Percentiles rank a stretch among this genome's conserved stretches.
phyloP scores from a whole-genome alignment of 2,329 filamentous ascomycete genomes.

The Elsinoe fawcettii region DNA sequence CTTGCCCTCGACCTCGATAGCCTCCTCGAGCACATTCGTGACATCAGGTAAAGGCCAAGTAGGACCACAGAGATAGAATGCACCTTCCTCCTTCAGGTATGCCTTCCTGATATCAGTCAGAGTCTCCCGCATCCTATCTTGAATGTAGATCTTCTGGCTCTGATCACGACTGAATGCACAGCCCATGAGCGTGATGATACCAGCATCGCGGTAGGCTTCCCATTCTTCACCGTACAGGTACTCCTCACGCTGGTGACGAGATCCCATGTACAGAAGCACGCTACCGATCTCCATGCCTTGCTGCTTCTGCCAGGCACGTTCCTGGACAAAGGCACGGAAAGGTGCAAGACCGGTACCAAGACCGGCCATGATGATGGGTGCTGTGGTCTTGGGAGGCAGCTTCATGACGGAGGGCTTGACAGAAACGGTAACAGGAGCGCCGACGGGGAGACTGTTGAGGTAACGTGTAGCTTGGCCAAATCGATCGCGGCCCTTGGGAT shows the following conservation, averaged over 20 bases:
- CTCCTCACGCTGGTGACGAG: constrained; percentile 94
- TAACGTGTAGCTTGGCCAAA: constrained; percentile 91
- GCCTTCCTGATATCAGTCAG: constrained; percentile 73
- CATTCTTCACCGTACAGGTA: constrained; percentile 99
- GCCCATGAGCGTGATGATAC: constrained; percentile 88
- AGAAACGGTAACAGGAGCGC: constrained; percentile 75
- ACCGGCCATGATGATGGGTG: constrained; percentile 97
- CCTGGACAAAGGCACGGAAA: constrained; percentile 97
- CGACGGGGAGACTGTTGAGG: constrained; percentile 66
- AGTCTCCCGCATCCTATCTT: constrained; percentile 92
- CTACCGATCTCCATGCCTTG: constrained; percentile 90
- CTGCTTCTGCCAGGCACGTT: constrained; percentile 96
- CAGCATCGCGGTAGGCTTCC: constrained; percentile 94
- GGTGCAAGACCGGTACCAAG: constrained; percentile 93
- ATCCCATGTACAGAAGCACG: constrained; percentile 92
- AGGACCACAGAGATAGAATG: constrained; percentile 94
- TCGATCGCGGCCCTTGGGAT: constrained; percentile 76
- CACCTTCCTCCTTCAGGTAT: constrained; percentile 79
- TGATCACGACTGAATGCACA: constrained; percentile 95
- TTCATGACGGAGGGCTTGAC: constrained; percentile 99
- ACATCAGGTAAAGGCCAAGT: constrained; percentile 99
- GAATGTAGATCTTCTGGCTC: constrained; percentile 98
- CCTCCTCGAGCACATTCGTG: constrained; percentile 87
- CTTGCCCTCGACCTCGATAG: constrained; percentile 69
- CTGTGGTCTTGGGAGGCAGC: constrained; percentile 76